Base-by-base conservation (phyloP, 2,329 filamentous ascomycete genomes). In the Parastagonospora nodorum region DNA sequence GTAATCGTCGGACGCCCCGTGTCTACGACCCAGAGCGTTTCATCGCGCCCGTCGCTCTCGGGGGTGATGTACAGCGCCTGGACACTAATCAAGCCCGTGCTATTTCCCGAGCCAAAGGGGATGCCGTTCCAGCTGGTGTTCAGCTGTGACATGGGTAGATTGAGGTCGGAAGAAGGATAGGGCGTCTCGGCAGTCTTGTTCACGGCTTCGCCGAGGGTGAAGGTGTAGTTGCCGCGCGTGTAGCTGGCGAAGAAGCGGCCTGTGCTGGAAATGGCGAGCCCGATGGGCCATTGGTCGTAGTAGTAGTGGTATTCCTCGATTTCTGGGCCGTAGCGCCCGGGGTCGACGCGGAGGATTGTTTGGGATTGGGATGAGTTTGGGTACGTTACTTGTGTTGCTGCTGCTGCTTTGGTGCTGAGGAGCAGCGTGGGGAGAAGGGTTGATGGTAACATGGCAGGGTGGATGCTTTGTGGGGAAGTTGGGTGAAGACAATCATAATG, bases 241-340 rank as follows among this genome's bases (percentile, higher is more conserved):
- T 80, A 81, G 51, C 78, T 79, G 16, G 76, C 78, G 55, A 82
- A 82, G 54, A 75, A 77, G 32, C 79, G 74, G 4, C 80, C 79
- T 1, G 69, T 75, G 1, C 72, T 72, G 2, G 80, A 81, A 9
- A 82, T 77, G 9, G 80, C 76, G 42, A 81, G 78, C 6, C 79
- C 73, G 27, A 76, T 77, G 8, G 67, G 77, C 72, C 75, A 81
- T 61, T 80, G 71, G 52, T 79, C 75, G 50, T 74, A 80, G 58
- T 79, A 80, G 56, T 81, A 61, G 32, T 61, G 77, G 32, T 75
- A 74, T 54, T 81, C 78, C 55, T 81, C 79, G 3, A 81, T 63
- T 2, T 67, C 55, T 1, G 78, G 78, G 2, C 78, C 78, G 40
- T 78, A 79, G 2, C 74, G 76, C n/a, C 78, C 78, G 46, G 76